Evolutionary conservation across 2,329 filamentous ascomycete genomes (phyloP).

Genomic region (Calonectria hawksworthii): DNA sequence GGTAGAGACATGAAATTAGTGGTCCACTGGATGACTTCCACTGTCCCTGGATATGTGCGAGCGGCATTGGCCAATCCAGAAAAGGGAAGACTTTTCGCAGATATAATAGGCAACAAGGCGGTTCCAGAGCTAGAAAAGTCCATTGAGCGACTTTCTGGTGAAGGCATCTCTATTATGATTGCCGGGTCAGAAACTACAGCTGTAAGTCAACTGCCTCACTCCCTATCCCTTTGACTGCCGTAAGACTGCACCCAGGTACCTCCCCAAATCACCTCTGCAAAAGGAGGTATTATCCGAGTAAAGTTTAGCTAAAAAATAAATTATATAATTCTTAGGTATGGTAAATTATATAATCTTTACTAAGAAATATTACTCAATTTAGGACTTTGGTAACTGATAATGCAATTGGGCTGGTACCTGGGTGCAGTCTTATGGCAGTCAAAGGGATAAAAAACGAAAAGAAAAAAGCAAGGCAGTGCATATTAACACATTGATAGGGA

Average conservation of each 20-base stretch:
- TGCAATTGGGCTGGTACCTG: too few relatives aligned
- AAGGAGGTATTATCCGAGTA: too few relatives aligned
- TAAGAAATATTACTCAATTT: too few relatives aligned
- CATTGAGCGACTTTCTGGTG: constrained; percentile 51
- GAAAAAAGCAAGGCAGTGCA: accelerated
- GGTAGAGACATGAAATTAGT: constrained; percentile 31
- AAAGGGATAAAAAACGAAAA: too few relatives aligned
- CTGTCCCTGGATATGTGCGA: constrained; percentile 30
- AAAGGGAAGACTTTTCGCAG: constrained; percentile 32
- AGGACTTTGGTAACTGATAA: too few relatives aligned
- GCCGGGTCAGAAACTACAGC: constrained; percentile 57
- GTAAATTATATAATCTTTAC: too few relatives aligned
- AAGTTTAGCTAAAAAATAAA: too few relatives aligned
- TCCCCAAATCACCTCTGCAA: too few relatives aligned
- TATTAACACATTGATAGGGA: constrained; percentile 30
- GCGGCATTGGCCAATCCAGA: constrained; percentile 27
- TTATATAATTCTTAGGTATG: too few relatives aligned
- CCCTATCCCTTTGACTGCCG: too few relatives aligned
- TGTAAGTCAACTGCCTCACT: constrained; percentile 35
- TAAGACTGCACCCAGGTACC: too few relatives aligned
- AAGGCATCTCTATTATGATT: constrained; percentile 52
- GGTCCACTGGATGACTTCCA: constrained; percentile 34
- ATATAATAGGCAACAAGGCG: constrained; percentile 37
- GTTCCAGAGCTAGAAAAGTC: constrained; percentile 54
- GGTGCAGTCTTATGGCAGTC: too few relatives aligned